phyloP scores from a whole-genome alignment of 1,284 basidiomycete genomes.

The Phylloporus gajari region DNA sequence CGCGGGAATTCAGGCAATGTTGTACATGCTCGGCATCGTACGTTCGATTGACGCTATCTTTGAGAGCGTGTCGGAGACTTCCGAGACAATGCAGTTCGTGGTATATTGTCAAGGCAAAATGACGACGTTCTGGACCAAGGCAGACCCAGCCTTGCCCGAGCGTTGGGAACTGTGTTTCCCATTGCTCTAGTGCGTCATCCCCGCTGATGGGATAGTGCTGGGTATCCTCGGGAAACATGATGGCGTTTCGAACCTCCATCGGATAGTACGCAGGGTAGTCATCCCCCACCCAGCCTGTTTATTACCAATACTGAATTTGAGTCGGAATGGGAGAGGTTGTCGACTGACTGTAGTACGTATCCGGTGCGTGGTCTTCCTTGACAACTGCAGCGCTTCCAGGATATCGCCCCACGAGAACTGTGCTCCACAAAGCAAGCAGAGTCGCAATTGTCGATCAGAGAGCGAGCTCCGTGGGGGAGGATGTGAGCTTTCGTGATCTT shows the following conservation, averaged over 20 bases:
- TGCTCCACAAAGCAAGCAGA: constrained; percentile 35
- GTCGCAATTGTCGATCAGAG: constrained; percentile 34
- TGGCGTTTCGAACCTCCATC: constrained; percentile 30
- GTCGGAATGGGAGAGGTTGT: not conserved
- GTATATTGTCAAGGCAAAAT: constrained; percentile 45
- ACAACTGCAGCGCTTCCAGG: not conserved
- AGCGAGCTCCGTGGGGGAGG: constrained; percentile 29
- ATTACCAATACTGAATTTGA: constrained; percentile 15
- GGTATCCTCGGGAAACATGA: constrained; percentile 42
- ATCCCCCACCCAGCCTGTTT: constrained; percentile 37
- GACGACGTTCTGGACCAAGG: constrained; percentile 37
- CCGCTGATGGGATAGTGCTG: constrained; percentile 40
- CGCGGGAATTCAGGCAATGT: constrained; percentile 52
- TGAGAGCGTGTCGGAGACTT: constrained; percentile 35
- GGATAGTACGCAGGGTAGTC: constrained; percentile 42
- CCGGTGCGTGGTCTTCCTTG: not conserved
- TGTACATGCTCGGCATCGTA: constrained; percentile 42
- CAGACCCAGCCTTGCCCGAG: constrained; percentile 38
- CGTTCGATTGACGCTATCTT: constrained; percentile 28
- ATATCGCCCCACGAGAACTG: constrained; percentile 18
- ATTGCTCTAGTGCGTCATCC: constrained; percentile 31
- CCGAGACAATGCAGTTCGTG: constrained; percentile 48
- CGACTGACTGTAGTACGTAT: constrained; percentile 33
- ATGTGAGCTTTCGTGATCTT: constrained; percentile 10
- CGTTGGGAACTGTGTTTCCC: constrained; percentile 37